Base-by-base conservation (phyloP, 2,329 filamentous ascomycete species). In the Penicillium sp. region DNA sequence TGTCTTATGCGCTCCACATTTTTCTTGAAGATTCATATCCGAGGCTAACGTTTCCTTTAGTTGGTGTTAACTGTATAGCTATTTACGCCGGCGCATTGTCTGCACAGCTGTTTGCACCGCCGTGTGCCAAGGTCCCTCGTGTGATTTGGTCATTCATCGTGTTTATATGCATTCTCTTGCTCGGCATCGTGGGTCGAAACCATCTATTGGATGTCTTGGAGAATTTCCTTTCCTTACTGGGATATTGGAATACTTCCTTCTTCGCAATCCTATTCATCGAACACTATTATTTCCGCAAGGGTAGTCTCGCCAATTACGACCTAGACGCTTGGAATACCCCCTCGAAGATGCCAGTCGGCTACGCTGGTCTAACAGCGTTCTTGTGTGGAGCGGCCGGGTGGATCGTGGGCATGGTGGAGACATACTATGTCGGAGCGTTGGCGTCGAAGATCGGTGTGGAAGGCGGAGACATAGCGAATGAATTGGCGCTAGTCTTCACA, bases 331-430 rank as follows among this genome's bases (percentile, higher is more conserved):
- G 79, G 78, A 77, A 82, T 54, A 72, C 73, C 37, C 77, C 78
- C 0, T 55, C 58, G 3, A 67, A 68, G 21, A 63, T 82, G 59
- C 80, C 80, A 0, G 36, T 77, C 13, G 80, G 79, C 6, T 64
- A 76, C 33, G 80, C 69, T 2, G 80, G 75, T 2, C 61, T 74
- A 0, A 53, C 70, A 3, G 77, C 80, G 0, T 83, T 82, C 58
- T 64, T 74, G 0, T 65, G 75, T 1, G 79, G 79, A 1, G 67
- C 78, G 7, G 75, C 71, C 7, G 79, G 76, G 18, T 83, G 81
- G 72, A 73, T 83, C 19, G 72, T 86, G 64, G 84, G 83, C 1
- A 86, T 87, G 83, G 77, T 76, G 43, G 79, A 84, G 70, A 83
- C 80, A 0, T 84, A 80, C 78, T 83, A 79, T 60, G 70, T 80